Evolutionary conservation across 331 rosid genomes (phyloP).

Genomic region (Quercus lobata): DNA sequence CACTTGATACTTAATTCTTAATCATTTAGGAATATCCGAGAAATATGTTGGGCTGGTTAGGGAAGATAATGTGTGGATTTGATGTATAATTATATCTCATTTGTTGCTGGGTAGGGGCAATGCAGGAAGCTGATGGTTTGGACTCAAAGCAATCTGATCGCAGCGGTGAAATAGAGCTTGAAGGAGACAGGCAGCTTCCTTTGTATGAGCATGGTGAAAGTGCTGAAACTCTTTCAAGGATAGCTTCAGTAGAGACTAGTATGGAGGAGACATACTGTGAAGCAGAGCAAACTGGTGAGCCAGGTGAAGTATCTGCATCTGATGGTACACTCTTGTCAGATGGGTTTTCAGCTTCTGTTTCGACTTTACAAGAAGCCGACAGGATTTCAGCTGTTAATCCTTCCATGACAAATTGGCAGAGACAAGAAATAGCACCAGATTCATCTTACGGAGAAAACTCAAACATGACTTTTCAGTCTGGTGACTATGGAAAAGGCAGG

Average conservation of each 20-base stretch:
- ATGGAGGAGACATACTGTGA: constrained; percentile 27
- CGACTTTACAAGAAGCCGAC: constrained; percentile 21
- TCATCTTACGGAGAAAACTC: constrained; percentile 30
- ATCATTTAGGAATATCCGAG: neutral
- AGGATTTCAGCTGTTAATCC: constrained; percentile 28
- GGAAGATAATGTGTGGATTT: constrained; percentile 32
- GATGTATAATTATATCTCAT: constrained; percentile 69
- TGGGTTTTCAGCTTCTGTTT: constrained; percentile 27
- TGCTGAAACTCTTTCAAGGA: constrained; percentile 29
- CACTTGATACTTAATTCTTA: constrained; percentile 22
- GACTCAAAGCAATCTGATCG: constrained; percentile 36
- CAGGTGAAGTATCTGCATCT: constrained; percentile 37
- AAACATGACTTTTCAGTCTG: constrained; percentile 26
- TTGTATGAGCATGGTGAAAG: constrained; percentile 23
- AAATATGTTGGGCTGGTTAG: constrained; percentile 23
- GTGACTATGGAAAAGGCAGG: constrained; percentile 27
- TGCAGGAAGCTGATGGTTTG: constrained; percentile 81
- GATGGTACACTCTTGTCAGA: constrained; percentile 30
- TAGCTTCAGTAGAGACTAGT: constrained; percentile 27
- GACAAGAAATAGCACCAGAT: constrained; percentile 15
- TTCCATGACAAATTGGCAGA: constrained; percentile 23
- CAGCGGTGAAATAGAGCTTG: constrained; percentile 35
- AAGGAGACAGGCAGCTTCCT: constrained; percentile 36
- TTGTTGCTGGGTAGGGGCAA: constrained; percentile 87
- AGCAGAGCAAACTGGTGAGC: constrained; percentile 28